Evolutionary conservation across 2,329 filamentous ascomycete genomes (phyloP), one percentile per base, ranked within the genome.

Genomic region (Beauveria sp.): DNA sequence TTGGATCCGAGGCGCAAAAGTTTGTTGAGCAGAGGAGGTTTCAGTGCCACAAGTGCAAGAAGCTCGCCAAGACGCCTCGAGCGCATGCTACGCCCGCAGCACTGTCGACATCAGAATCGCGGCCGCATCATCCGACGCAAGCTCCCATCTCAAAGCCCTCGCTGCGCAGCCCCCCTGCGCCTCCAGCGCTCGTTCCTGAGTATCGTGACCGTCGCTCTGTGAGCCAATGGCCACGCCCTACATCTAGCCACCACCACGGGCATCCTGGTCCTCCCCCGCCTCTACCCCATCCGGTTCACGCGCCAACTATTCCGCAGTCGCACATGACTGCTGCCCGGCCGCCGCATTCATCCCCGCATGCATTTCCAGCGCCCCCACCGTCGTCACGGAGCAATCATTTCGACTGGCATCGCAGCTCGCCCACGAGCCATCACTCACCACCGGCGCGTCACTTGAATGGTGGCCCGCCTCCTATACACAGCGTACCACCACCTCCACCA

Each of bases 41-140:
- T 65, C 88, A 91, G 72, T 93, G 89, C 68, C 89, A 93, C 74
- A 89, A 90, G 72, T 93, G 89, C 70, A 81, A 79, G 66, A 87
- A 84, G 69, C 71, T 74, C 34, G 81, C 81, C 62, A 79, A 77
- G 28, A 76, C 79, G 59, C 76, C 80, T 65, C 68, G 68, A 26
- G 65, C 70, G 12, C 69, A 71, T 20, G 62, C 62, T 10, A 63
- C 66, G 48, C 65, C 62, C 34, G 65, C 65, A 43, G 66, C 68
- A 20, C 63, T 69, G 18, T 52, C 51, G 4, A 59, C 57, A 18
- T 48, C 62, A 2, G 43, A 50, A 18, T 22, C 54, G 34, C 50
- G 56, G 18, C 42, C 61, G 9, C 24, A 45, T n/a, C 45, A 34
- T 9, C 66, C 5, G 28, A 64, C 22, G 60, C 66, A 18, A 20